Percentiles rank a stretch among this genome's conserved stretches.
These are phyloP conservation scores for Bathelium albidoporum DNA, from an alignment of 495 filamentous ascomycete genomes.

Conservation along the genomic window DNA sequence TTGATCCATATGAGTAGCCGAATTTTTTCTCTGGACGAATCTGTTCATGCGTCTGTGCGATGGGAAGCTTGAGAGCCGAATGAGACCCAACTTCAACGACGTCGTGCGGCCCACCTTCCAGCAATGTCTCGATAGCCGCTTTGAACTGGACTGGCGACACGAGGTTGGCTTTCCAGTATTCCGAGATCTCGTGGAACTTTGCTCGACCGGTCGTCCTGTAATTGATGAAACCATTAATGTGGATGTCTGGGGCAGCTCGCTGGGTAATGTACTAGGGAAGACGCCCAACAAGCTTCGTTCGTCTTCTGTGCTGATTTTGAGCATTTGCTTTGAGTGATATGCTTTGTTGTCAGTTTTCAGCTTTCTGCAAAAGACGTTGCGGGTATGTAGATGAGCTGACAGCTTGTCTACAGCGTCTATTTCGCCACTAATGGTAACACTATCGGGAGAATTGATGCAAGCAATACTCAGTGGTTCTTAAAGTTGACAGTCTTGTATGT, in stretches of 20 bases:
- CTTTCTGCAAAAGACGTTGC: background rate
- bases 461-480: constrained; percentile 9
- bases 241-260: too few species aligned
- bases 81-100: constrained; percentile 16
- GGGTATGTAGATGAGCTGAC: background rate
- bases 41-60: background rate
- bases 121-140: background rate
- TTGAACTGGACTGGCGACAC: background rate
- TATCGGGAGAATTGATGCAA: constrained; percentile 30
- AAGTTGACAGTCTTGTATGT: background rate
- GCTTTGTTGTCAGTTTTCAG: constrained; percentile 3
- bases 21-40: too few species aligned
- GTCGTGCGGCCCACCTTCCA: background rate
- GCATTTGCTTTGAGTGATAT: constrained; percentile 53
- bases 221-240: background rate
- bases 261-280: background rate
- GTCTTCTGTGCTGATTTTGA: constrained; percentile 10
- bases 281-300: background rate
- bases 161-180: constrained; percentile 18
- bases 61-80: constrained; percentile 6
- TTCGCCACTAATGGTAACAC: constrained; percentile 26
- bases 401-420: constrained; percentile 10
- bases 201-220: background rate
- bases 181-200: background rate
- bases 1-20: background rate